Base-by-base conservation (phyloP, 2,329 filamentous ascomycete species). In the Phyllosticta paracitricarpa region DNA sequence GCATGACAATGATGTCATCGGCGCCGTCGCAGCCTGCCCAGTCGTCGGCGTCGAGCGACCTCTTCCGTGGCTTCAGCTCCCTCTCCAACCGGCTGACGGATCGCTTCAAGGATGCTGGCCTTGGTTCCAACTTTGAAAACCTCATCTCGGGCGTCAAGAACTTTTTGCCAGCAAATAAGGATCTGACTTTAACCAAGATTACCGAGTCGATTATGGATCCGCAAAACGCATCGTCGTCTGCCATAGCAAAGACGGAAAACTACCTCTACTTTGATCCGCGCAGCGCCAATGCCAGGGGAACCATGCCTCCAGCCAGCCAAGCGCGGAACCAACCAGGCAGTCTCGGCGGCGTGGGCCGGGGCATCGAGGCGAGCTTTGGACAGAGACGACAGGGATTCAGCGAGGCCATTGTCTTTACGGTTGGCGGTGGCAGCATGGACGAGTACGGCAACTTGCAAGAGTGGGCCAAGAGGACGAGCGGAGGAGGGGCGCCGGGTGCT, bases 121-220 rank as follows among this genome's bases (percentile, higher is more conserved):
- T 93, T 0, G 83, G 85, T 56, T 84, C 87, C 59, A 97, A 97
- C 72, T 90, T 99, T 69, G 94, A 97, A 73, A 93, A 89, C 30
- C 84, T 99, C 53, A 92, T 97, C 64, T 93, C 91, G 5, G 93
- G 93, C 53, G 93, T 99, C 70, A 99, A 97, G 77, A 97, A 96
- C 76, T 96, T 99, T 76, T 79, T 99, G n/a, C 94, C 95, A 0
- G 90, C 86, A 14, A 95, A 99, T 77, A 91, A 92, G 68, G 95
- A 99, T 71, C 83, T 97, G 9, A 97, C 94, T 0, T 84, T 99
- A 59, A 99, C 95, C 61, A 97, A 97, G 76, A 97, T 99, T 71
- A 93, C 94, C 51, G 94, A 99, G 74, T 96, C 91, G 1, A 87
- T 99, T 69, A 99, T 99, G 93, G 94, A 99, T 70, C 94, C 94